A percentile compares a stretch with the other conserved stretches of the same genome.
These are phyloP conservation scores for Mucor velutinosus DNA, from an alignment of 371 early-diverging fungal species.

Conservation along the genomic window DNA sequence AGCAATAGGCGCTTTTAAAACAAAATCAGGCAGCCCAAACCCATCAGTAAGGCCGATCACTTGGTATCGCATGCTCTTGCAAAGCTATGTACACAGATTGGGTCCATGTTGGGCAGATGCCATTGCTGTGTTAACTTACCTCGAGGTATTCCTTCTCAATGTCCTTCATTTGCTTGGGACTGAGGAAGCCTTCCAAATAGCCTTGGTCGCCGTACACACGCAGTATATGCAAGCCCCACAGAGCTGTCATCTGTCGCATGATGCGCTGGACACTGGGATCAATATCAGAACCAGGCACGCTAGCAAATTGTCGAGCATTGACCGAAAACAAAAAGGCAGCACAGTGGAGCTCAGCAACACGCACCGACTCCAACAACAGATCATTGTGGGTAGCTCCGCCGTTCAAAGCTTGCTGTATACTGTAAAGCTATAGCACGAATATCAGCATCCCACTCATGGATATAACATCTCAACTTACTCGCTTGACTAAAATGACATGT, in stretches of 20 bases:
- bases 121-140: constrained; percentile 6
- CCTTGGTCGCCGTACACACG: constrained; percentile 51
- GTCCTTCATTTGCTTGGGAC: constrained; percentile 47
- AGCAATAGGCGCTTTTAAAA: constrained; percentile 69
- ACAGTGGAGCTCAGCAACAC: constrained; percentile 42
- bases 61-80: constrained; percentile 56
- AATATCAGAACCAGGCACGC: constrained; percentile 21
- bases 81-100: constrained; percentile 15
- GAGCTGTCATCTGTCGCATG: constrained; percentile 34
- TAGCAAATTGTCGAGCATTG: constrained; percentile 32
- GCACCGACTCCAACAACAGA: constrained; percentile 36
- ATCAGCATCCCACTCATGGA: neutral
- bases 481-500: constrained; percentile 27
- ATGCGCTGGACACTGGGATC: constrained; percentile 22
- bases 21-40: constrained; percentile 65
- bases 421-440: constrained; percentile 21
- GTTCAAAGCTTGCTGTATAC: constrained; percentile 29
- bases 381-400: constrained; percentile 26
- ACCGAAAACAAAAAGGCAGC: constrained; percentile 38
- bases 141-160: constrained; percentile 47
- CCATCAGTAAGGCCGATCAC: constrained; percentile 66
- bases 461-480: constrained; percentile 18
- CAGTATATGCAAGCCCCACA: constrained; percentile 49
- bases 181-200: constrained; percentile 52
- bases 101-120: neutral